Conservation (phyloP, 2,329 filamentous ascomycete species). For the Rhexocercosporidium sp. region DNA sequence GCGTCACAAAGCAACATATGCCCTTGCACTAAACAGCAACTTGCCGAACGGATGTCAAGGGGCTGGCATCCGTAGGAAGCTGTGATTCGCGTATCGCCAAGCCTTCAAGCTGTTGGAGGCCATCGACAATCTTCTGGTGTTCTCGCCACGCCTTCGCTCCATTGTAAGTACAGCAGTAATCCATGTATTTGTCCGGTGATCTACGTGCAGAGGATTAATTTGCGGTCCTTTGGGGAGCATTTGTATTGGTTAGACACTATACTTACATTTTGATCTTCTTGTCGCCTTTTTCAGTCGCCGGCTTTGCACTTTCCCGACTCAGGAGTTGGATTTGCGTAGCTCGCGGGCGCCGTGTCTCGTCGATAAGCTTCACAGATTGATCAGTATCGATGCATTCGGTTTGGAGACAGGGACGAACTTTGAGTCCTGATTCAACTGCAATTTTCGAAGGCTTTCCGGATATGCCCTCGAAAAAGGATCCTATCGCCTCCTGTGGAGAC, state of each 20-base stretch:
- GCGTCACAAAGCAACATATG: background rate
- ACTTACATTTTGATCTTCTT: constrained; percentile 43
- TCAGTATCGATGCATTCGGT: background rate
- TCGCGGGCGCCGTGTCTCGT: constrained; percentile 44
- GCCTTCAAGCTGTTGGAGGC: background rate
- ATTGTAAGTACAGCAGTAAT: constrained; percentile 47
- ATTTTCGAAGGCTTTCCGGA: constrained; percentile 21
- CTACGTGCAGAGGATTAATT: background rate
- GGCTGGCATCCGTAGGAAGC: background rate
- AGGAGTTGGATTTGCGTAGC: constrained; percentile 49
- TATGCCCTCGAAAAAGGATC: constrained; percentile 39
- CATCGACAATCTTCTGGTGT: background rate
- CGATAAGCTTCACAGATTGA: constrained; percentile 31
- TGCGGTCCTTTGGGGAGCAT: background rate
- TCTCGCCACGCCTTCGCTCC: constrained; percentile 44
- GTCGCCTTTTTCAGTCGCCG: constrained; percentile 44
- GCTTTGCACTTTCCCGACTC: constrained; percentile 49
- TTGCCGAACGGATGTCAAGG: too few relatives aligned
- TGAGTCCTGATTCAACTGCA: constrained; percentile 31
- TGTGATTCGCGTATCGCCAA: background rate
- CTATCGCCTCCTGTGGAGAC: constrained; percentile 40
- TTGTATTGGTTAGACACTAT: background rate
- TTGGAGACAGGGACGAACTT: background rate
- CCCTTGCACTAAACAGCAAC: too few relatives aligned
- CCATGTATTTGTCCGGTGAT: constrained; percentile 47